Evolutionary conservation across 148 eudicot species (phyloP), one percentile per base, ranked within the genome.

Genomic region (Vaccinium macrocarpon): DNA sequence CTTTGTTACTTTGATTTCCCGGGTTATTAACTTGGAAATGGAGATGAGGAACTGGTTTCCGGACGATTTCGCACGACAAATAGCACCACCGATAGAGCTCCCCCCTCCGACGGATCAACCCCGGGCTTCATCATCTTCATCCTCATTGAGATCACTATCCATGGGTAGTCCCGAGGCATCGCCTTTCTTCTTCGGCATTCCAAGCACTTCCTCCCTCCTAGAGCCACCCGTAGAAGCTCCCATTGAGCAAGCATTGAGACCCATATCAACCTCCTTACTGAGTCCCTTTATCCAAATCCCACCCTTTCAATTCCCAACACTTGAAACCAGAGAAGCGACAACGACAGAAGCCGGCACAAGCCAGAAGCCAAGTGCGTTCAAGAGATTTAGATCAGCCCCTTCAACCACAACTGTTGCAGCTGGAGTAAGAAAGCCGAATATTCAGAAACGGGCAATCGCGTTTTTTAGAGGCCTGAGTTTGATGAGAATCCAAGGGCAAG

Each of bases 21-120:
- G 90, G 97, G 81, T 88, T 29, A 81, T 88, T 29, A 90, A 90
- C 90, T 29, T 94, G 83, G 97, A 91, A 85, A 78, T 48, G 85
- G 90, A 89, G 81, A 84, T 96, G 84, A 92, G 74, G 78, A 90
- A 82, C 53, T 82, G 84, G 81, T 88, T 92, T 81, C 89, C 91
- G 1, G 82, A 85, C 48, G 92, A 91, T 80, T 88, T 92, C 29
- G 35, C 87, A 4, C 18, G 18, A 10, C 57, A 81, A 86, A 82
- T 38, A 68, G 74, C 86, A 79, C 83, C 56, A 23, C 79, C 25
- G 0, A 57, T 70, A 66, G 90, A 90, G 19, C 19, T 83, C 73
- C 88, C 48, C 46, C 46, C 5, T 49, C 82, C 84, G 15, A 51
- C 46, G 21, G 85, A 86, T 81, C 94, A 88, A 78, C 90, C 64